Base-by-base conservation (phyloP, 1,284 basidiomycete species). In the Trametes hirsuta region DNA sequence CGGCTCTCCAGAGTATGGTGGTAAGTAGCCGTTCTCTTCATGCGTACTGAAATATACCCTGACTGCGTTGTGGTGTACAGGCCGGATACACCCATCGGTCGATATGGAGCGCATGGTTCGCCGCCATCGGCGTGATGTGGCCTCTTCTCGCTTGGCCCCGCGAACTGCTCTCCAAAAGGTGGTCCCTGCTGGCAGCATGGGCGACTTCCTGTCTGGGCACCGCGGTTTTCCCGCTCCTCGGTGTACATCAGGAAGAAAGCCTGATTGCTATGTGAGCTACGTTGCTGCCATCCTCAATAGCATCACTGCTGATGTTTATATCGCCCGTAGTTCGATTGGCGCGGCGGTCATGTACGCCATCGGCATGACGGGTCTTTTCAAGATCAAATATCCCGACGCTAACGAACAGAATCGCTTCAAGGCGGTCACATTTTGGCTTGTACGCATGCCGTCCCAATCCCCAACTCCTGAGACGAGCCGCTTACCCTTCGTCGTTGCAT, bases 161-260 rank as follows among this genome's bases (percentile, higher is more conserved):
- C 8, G 68, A 68, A 8, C 71, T 73, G 24, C 61, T 71, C 54
- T 55, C 69, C 21, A 66, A 70, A 45, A 69, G 80, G 58, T 58
- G 70, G 53, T 61, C 53, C 1, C 69, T 81, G 24, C 60, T 75
- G 2, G 47, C 74, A 1, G 65, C 73, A 0, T 94, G 90, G 92
- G 71, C 73, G 0, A 30, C 72, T 3, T 76, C 78, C 3, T 94
- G 88, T 72, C 63, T 85, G 3, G 66, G 77, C 10, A 85, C 82
- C 0, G 85, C 81, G 0, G 65, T 91, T 1, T 95, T 95, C 65
- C 92, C 91, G 0, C 69, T 92, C 25, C 76, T 92, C 30, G 77
- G 84, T 15, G 87, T 94, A 2, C 87, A 95, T 64, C 93, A 93
- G 70, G 77, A 80, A 15, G 93, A 95, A 73, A 88, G 78, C 64